These are phyloP conservation scores for Gaultheria prostrata DNA, from an alignment of 148 eudicot species.

Conservation along the genomic window DNA sequence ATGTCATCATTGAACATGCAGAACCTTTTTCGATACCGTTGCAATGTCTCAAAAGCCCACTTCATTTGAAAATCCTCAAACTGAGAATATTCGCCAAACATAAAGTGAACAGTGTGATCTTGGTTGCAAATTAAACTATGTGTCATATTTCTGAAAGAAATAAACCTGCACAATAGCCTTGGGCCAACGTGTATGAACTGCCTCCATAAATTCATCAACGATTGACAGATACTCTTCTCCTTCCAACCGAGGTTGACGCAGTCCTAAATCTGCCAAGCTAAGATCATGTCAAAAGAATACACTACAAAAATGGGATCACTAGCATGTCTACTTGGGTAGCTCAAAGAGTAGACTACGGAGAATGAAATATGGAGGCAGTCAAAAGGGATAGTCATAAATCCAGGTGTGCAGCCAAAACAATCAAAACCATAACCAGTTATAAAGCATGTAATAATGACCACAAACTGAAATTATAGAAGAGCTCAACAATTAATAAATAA, in stretches of 20 bases:
- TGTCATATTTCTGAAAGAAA: constrained; percentile 19
- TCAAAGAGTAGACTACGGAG: not conserved
- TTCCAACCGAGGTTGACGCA: constrained; percentile 83
- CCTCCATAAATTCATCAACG: constrained; percentile 97
- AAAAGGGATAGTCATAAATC: not conserved
- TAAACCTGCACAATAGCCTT: constrained; percentile 97
- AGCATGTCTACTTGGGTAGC: not conserved
- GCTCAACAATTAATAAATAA: not conserved
- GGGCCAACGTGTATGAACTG: constrained; percentile 96
- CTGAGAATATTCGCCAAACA: constrained; percentile 36
- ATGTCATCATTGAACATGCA: constrained; percentile 99
- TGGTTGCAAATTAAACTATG: constrained; percentile 12
- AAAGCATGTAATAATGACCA: not conserved
- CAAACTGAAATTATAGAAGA: not conserved
- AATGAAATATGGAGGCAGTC: not conserved
- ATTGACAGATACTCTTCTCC: constrained; percentile 89
- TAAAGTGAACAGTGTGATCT: constrained; percentile 15
- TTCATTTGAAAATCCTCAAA: constrained; percentile 99
- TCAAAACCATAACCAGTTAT: not conserved
- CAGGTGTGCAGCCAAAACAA: not conserved
- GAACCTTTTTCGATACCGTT: constrained; percentile 73
- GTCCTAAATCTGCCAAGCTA: constrained; percentile 78
- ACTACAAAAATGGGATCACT: not conserved
- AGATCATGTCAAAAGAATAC: constrained; percentile 21
- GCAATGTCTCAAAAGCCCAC: constrained; percentile 98